A percentile compares a stretch with the other conserved stretches of the same genome.
Conservation (phyloP, 768 basidiomycete species). For the Mycena filopes region DNA sequence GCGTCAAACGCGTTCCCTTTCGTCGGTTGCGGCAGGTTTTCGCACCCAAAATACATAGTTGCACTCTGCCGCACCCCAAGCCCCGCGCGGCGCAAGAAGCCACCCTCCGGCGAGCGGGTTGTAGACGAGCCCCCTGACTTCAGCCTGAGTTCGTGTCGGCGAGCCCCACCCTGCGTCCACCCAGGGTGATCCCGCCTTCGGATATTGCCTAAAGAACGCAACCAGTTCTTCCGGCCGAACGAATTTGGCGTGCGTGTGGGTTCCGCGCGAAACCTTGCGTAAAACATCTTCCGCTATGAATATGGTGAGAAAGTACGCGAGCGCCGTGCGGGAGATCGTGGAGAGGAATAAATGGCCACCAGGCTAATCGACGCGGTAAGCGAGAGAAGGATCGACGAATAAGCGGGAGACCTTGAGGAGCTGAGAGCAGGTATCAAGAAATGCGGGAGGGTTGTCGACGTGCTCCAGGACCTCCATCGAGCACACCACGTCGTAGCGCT, state of each 20-base stretch:
- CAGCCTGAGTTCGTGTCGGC: constrained; percentile 75
- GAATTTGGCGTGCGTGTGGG: constrained; percentile 93
- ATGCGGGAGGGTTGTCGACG: constrained; percentile 89
- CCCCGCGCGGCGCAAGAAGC: constrained; percentile 71
- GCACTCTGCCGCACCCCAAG: constrained; percentile 65
- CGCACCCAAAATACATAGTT: constrained; percentile 93
- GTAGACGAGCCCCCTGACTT: constrained; percentile 83
- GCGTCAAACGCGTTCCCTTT: no score
- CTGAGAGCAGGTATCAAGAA: constrained; percentile 83
- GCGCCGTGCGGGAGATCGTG: constrained; percentile 84
- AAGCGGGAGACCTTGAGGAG: constrained; percentile 77
- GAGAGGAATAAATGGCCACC: constrained; percentile 96
- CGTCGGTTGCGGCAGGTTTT: constrained; percentile 56
- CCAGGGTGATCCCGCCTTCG: constrained; percentile 18
- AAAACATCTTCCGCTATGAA: constrained; percentile 84
- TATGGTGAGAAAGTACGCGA: constrained; percentile 62
- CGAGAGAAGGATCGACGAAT: background rate
- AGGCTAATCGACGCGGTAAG: constrained; percentile 62
- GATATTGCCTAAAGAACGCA: constrained; percentile 79
- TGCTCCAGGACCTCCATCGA: constrained; percentile 99
- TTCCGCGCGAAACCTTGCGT: constrained; percentile 83
- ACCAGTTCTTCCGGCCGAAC: constrained; percentile 88
- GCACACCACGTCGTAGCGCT: constrained; percentile 91
- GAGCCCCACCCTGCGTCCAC: constrained; percentile 29
- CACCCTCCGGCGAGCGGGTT: constrained; percentile 77